Base-by-base conservation (phyloP, 805 yeast species). In the Limtongia smithiae region DNA sequence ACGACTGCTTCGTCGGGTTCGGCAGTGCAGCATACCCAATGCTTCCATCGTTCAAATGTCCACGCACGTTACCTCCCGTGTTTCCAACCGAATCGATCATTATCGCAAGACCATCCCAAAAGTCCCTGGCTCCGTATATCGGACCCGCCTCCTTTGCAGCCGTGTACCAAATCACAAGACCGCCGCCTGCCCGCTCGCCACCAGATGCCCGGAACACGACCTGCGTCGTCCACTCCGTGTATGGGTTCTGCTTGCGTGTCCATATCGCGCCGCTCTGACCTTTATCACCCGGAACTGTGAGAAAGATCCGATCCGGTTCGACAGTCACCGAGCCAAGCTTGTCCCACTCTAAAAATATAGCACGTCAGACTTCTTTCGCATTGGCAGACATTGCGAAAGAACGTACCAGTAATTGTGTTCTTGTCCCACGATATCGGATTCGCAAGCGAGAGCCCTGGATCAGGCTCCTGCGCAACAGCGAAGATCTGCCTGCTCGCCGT, bases 41-140 rank as follows among this genome's bases (percentile, higher is more conserved):
- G 11, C 64, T 33, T 14, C 73, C 73, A 43, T 71, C 73, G 46
- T 68, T 70, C 25, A 70, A 56, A 58, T 70, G 73, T 17, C 71
- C 74, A 6, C 71, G 63, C n/a, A 54, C 51, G 20, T 68, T 56
- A 20, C 68, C 60, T 15, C 66, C 68, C 28, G 41, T 40, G 6
- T 60, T 62, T 7, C 58, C 59, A n/a, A 57, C 52, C n/a, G 65
- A 59, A 55, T 70, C 74, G 27, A 70, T 53, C 50, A 68, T 59
- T n/a, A 70, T 45, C 4, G 68, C 73, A 36, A 70, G 55, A 2
- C 74, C 74, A 48, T 70, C 72, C 71, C 71, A 70, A 11, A 43
- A 35, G 34, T 69, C 72, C 22, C 59, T 46, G 8, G 66, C 60
- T 20, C 74, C 74, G 51, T 65, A 68, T 6, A 67, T 62, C 2